phyloP scores from a whole-genome alignment of 805 yeast species.

The Candida yuanshanica region DNA sequence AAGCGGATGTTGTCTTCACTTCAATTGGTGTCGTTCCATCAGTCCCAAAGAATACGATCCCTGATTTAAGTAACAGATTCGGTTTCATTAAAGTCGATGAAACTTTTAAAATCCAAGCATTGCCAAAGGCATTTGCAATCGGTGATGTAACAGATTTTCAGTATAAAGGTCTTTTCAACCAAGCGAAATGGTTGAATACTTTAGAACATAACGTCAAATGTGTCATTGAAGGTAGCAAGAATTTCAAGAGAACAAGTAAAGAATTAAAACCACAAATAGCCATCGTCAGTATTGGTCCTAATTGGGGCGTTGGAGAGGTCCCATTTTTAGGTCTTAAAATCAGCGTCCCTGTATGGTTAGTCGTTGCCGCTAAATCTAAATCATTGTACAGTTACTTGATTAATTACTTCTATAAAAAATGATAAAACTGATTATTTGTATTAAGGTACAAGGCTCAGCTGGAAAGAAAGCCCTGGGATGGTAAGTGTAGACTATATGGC shows the following conservation, averaged over 20 bases:
- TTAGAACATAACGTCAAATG: constrained; percentile 15
- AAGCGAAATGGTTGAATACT: constrained; percentile 8
- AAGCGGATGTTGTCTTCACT: constrained; percentile 6
- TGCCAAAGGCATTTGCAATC: constrained; percentile 24
- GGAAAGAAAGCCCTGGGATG: no score
- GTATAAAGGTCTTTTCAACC: constrained; percentile 18
- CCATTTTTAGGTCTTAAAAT: constrained; percentile 21
- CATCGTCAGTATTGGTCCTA: constrained; percentile 23
- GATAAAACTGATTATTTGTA: not conserved
- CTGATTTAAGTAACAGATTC: constrained; percentile 5
- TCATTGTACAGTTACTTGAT: constrained; percentile 9
- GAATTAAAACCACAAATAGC: constrained; percentile 1
- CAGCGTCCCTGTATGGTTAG: constrained; percentile 17
- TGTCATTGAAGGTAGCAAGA: not conserved
- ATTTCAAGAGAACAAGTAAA: not conserved
- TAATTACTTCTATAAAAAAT: not conserved
- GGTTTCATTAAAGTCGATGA: constrained; percentile 20
- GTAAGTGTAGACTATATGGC: no score
- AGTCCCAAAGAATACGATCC: constrained; percentile 17
- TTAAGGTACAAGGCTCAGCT: no score
- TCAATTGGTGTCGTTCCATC: constrained; percentile 19
- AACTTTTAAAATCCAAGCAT: constrained; percentile 19
- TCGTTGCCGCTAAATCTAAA: constrained; percentile 16
- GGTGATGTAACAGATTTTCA: constrained; percentile 28
- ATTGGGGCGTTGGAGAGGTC: constrained; percentile 24